These are phyloP conservation scores for Beta vulgaris DNA, from an alignment of 148 eudicot genomes.

Conservation along the genomic window DNA sequence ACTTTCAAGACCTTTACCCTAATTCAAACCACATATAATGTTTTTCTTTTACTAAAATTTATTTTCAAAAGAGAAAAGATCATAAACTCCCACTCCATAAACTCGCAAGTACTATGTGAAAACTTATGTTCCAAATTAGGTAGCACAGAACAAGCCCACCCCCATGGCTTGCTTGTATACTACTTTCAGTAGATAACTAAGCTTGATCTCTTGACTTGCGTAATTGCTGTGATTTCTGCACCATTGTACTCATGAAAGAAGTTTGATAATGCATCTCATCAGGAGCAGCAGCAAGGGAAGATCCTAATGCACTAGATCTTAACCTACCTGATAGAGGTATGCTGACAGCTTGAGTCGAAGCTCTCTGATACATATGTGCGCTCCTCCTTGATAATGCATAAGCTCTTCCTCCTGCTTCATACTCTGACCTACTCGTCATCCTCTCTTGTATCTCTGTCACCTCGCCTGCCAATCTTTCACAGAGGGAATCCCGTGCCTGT, in stretches of 20 bases:
- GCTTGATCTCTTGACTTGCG: background rate
- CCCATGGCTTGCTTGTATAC: background rate
- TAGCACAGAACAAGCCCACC: background rate
- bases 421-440: constrained; percentile 25
- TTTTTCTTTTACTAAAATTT: background rate
- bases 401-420: constrained; percentile 35
- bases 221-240: constrained; percentile 14
- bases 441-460: constrained; percentile 30
- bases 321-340: background rate
- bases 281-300: background rate
- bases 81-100: background rate
- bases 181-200: constrained; percentile 11
- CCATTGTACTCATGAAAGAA: constrained; percentile 23
- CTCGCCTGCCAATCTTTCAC: constrained; percentile 27
- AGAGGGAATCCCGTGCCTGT: constrained; percentile 24
- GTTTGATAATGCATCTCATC: constrained; percentile 14
- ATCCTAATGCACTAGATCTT: too few species aligned
- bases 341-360: constrained; percentile 29
- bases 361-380: constrained; percentile 39
- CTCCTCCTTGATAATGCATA: constrained; percentile 29
- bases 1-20: background rate
- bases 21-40: background rate
- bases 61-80: background rate
- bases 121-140: background rate
- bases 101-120: background rate